These are phyloP conservation scores for Corylus americana DNA, from an alignment of 306 rosid species.

Conservation along the genomic window DNA sequence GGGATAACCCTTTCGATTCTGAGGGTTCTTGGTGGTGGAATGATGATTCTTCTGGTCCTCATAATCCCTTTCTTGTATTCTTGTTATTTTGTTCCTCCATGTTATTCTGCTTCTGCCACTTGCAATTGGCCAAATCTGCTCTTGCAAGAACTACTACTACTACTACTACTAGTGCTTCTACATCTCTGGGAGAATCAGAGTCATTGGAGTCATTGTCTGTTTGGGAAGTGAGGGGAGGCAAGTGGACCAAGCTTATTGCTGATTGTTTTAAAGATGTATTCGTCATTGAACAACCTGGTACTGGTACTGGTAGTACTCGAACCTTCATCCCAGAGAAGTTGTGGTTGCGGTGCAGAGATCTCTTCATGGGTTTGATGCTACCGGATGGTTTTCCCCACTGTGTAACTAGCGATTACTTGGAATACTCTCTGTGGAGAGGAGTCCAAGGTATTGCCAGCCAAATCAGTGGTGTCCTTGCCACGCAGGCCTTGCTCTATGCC, in stretches of 20 bases:
- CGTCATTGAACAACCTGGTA: constrained; percentile 29
- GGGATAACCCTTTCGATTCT: constrained; percentile 47
- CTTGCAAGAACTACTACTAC: constrained; percentile 39
- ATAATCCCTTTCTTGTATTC: constrained; percentile 37
- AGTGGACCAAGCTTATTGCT: constrained; percentile 58
- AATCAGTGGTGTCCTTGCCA: constrained; percentile 84
- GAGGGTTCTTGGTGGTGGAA: constrained; percentile 42
- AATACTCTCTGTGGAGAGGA: constrained; percentile 89
- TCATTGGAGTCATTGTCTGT: constrained; percentile 26
- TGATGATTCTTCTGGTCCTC: constrained; percentile 32
- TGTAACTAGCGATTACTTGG: constrained; percentile 80
- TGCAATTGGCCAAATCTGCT: constrained; percentile 56
- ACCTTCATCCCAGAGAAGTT: constrained; percentile 28
- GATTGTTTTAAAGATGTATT: constrained; percentile 53
- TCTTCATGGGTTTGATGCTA: constrained; percentile 66
- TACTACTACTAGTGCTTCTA: constrained; percentile 1
- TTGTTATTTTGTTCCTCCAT: constrained; percentile 37
- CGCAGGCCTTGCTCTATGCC: constrained; percentile 88
- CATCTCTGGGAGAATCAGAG: constrained; percentile 14
- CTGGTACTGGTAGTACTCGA: constrained; percentile 32
- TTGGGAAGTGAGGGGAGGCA: constrained; percentile 83
- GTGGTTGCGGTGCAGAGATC: constrained; percentile 47
- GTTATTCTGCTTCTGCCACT: constrained; percentile 50
- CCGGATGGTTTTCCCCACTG: constrained; percentile 89
- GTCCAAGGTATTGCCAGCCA: constrained; percentile 95